phyloP scores from a whole-genome alignment of 257 asterid species.

The Anisodus tanguticus region DNA sequence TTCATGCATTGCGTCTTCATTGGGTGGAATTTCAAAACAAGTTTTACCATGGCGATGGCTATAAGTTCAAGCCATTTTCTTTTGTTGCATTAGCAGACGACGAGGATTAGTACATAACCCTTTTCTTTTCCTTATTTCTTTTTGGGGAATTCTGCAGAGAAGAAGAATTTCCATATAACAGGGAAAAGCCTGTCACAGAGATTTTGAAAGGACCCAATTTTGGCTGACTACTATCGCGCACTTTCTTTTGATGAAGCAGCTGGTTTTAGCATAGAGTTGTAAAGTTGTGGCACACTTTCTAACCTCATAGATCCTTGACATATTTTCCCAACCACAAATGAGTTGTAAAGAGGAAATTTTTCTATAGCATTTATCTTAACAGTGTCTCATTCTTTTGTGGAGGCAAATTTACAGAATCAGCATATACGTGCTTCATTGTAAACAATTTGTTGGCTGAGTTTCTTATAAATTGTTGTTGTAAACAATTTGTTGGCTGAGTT shows the following conservation, averaged over 20 bases:
- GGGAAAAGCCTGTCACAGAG: conserved; percentile 20
- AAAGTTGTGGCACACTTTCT: conserved; percentile 41
- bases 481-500: background rate
- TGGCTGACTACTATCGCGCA: conserved; percentile 30
- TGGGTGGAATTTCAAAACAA: conserved; percentile 96
- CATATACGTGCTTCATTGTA: background rate
- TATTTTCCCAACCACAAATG: conserved; percentile 30
- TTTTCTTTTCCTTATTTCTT: background rate
- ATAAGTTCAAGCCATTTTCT: conserved; percentile 80
- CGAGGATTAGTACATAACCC: conserved; percentile 48
- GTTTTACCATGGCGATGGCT: conserved; percentile 89
- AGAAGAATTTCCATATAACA: conserved; percentile 34
- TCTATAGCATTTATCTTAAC: conserved; percentile 36
- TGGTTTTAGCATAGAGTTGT: conserved; percentile 41
- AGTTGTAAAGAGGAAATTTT: conserved; percentile 46
- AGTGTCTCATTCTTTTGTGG: conserved; percentile 29
- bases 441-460: background rate
- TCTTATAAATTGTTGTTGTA: background rate
- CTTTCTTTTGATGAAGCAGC: conserved; percentile 35
- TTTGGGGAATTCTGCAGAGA: conserved; percentile 39
- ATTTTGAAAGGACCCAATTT: conserved; percentile 26
- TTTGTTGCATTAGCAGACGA: conserved; percentile 66
- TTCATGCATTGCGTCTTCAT: conserved; percentile 91
- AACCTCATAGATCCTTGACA: conserved; percentile 25
- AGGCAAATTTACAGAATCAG: conserved; percentile 33